Evolutionary conservation across 2,329 filamentous ascomycete species (phyloP).

Genomic region (Fusarium lyarnte): DNA sequence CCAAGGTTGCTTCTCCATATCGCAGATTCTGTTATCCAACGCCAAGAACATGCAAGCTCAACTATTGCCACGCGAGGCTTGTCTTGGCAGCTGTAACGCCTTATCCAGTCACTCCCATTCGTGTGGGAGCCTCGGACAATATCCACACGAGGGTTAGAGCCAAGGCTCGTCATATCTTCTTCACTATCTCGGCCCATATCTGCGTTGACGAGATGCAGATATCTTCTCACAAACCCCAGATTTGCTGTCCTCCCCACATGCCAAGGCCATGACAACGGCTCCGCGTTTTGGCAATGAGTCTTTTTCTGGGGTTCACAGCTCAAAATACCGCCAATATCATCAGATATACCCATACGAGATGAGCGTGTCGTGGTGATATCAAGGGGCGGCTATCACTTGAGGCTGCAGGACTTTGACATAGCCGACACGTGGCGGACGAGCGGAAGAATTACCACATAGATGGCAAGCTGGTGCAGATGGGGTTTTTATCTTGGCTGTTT

Average conservation of each 20-base stretch:
- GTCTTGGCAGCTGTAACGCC: conserved; percentile 9
- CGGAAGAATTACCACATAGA: conserved; percentile 6
- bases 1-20: background rate
- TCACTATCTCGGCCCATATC: background rate
- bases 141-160: background rate
- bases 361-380: background rate
- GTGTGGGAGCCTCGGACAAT: background rate
- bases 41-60: conserved; percentile 17
- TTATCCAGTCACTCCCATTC: background rate
- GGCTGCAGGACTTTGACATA: background rate
- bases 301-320: background rate
- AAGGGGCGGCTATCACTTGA: conserved; percentile 10
- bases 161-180: background rate
- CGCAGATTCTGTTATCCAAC: background rate
- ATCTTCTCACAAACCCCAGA: background rate
- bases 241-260: conserved; percentile 5
- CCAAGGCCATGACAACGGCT: conserved; percentile 1
- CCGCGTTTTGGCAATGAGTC: background rate
- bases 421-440: conserved; percentile 19
- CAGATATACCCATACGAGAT: background rate
- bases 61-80: conserved; percentile 16
- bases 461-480: background rate
- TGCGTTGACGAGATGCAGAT: background rate
- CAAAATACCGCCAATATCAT: background rate
- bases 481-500: background rate